Conservation (phyloP, 208 protist species). For the Leptomonas pyrrhocoris region DNA sequence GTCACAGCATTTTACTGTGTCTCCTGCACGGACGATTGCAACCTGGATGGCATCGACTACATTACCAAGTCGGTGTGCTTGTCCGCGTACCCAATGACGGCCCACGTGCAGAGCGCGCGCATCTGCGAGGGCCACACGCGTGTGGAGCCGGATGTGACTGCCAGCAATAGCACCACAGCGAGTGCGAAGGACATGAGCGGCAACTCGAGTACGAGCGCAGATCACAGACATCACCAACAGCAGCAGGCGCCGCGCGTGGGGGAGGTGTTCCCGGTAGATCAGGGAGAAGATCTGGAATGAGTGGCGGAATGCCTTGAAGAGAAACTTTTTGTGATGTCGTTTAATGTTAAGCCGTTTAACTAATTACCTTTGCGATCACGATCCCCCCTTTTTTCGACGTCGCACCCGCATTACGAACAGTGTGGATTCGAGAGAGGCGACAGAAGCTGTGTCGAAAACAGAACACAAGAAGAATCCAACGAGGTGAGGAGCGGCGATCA, state of each 20-base stretch:
- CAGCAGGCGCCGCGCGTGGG: conserved; percentile 4
- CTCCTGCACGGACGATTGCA: conserved; percentile 83
- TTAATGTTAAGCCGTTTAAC: conserved; percentile 4
- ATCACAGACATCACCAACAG: background rate
- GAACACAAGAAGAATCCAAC: too few species aligned
- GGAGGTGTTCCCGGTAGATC: conserved; percentile 14
- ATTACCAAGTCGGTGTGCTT: conserved; percentile 72
- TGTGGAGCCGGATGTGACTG: conserved; percentile 28
- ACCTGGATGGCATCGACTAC: conserved; percentile 81
- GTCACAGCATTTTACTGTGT: conserved; percentile 81
- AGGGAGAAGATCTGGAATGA: conserved; percentile 5
- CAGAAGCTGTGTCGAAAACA: too few species aligned
- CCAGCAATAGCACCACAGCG: background rate
- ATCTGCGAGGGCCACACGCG: conserved; percentile 76
- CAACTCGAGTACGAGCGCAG: background rate
- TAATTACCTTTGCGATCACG: background rate
- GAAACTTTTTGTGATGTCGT: background rate
- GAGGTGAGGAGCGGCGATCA: too few species aligned
- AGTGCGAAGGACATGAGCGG: background rate
- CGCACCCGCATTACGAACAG: too few species aligned
- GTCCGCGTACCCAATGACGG: conserved; percentile 75
- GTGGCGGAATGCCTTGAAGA: background rate
- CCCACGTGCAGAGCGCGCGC: conserved; percentile 80
- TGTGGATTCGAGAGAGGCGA: too few species aligned
- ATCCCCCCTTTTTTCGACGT: too few species aligned